phyloP scores from a whole-genome alignment of 257 asterid genomes.

The Gentiana macrophylla region DNA sequence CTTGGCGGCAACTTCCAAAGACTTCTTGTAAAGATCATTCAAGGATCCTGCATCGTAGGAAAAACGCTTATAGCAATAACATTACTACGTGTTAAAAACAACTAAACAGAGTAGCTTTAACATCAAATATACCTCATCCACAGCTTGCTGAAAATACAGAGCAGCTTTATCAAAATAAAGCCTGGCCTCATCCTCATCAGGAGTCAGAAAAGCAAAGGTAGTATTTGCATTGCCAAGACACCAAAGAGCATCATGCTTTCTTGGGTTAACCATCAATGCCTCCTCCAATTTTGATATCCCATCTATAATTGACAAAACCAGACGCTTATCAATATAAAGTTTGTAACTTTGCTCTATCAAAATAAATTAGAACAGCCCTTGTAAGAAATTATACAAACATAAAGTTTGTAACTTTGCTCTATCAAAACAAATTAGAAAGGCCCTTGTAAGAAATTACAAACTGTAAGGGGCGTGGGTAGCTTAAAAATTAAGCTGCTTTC shows the following conservation, averaged over 20 bases:
- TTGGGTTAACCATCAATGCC: slow-evolving; percentile 61
- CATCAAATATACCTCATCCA: slow-evolving; percentile 38
- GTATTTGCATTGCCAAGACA: slow-evolving; percentile 87
- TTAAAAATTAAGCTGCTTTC: too few relatives aligned
- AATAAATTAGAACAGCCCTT: too few relatives aligned
- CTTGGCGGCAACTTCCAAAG: background rate
- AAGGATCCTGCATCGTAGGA: slow-evolving; percentile 55
- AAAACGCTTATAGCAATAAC: background rate
- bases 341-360: too few relatives aligned
- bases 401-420: too few relatives aligned
- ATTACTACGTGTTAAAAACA: background rate
- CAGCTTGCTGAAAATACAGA: slow-evolving; percentile 56
- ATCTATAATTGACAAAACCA: slow-evolving; percentile 26
- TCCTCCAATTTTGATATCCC: slow-evolving; percentile 79
- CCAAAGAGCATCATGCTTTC: slow-evolving; percentile 76
- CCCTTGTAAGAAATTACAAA: too few relatives aligned
- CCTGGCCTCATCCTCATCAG: slow-evolving; percentile 61
- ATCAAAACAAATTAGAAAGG: too few relatives aligned
- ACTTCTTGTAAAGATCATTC: background rate
- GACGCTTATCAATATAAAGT: too few relatives aligned
- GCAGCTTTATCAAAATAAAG: slow-evolving; percentile 51
- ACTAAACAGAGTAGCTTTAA: background rate
- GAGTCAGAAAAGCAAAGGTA: slow-evolving; percentile 58
- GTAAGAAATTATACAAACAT: too few relatives aligned
- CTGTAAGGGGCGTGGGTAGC: too few relatives aligned